Conservation (phyloP, 2,329 filamentous ascomycete species). For the Ascochyta koolunga region DNA sequence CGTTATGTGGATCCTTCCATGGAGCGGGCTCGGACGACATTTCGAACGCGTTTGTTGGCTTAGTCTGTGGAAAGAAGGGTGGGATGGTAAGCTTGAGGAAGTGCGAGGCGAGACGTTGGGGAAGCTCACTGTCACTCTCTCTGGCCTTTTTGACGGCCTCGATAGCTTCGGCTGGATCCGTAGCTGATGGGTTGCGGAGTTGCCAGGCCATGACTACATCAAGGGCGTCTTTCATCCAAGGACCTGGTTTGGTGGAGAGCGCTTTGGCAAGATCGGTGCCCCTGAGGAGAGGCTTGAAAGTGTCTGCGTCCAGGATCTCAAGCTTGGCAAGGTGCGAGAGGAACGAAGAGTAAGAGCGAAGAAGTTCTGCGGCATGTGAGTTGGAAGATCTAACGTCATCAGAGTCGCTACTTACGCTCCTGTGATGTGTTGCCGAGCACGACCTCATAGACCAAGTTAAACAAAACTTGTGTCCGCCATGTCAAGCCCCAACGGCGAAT, state of each 20-base stretch:
- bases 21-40: constrained; percentile 61
- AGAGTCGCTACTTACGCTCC: constrained; percentile 48
- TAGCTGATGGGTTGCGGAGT: constrained; percentile 73
- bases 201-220: constrained; percentile 88
- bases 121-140: constrained; percentile 57
- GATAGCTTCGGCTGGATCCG: constrained; percentile 59
- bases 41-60: constrained; percentile 54
- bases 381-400: neutral
- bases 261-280: constrained; percentile 74
- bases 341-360: constrained; percentile 60
- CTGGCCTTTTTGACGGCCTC: constrained; percentile 51
- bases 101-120: constrained; percentile 56
- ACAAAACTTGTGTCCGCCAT: constrained; percentile 75
- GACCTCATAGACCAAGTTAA: constrained; percentile 70
- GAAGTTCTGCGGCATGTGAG: constrained; percentile 48
- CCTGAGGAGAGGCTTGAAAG: constrained; percentile 64
- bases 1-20: constrained; percentile 63
- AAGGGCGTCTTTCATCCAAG: constrained; percentile 83
- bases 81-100: constrained; percentile 69
- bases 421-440: constrained; percentile 46
- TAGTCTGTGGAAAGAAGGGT: constrained; percentile 64
- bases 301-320: constrained; percentile 58
- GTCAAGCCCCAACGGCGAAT: constrained; percentile 74
- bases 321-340: constrained; percentile 58
- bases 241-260: constrained; percentile 71